phyloP scores from a whole-genome alignment of 2,329 filamentous ascomycete genomes.

The Penicillium sp. region DNA sequence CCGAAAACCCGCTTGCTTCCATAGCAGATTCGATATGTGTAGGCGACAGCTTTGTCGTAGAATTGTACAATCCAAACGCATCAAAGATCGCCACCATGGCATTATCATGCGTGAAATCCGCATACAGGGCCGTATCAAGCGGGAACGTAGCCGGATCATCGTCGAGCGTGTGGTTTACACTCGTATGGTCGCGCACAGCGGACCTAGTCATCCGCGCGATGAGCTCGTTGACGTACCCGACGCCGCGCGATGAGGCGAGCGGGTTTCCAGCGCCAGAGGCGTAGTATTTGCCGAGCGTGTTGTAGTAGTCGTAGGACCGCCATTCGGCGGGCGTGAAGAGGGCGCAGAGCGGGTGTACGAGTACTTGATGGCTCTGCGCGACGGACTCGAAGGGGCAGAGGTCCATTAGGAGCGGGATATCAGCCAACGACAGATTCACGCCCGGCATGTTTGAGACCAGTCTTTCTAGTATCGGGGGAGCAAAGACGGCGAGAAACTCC shows the following conservation, averaged over 20 bases:
- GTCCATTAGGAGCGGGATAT: constrained; percentile 76
- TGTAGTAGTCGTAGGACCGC: constrained; percentile 74
- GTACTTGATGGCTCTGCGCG: constrained; percentile 47
- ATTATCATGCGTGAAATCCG: constrained; percentile 91
- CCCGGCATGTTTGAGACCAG: constrained; percentile 67
- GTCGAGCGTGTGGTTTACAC: constrained; percentile 75
- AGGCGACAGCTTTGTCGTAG: constrained; percentile 53
- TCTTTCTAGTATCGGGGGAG: constrained; percentile 62
- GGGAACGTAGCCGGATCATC: constrained; percentile 66
- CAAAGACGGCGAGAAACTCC: constrained; percentile 61
- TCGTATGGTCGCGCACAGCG: constrained; percentile 66
- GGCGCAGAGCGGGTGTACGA: constrained; percentile 61
- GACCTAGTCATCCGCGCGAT: constrained; percentile 70
- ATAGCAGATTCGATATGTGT: constrained; percentile 46
- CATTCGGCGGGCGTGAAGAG: constrained; percentile 73
- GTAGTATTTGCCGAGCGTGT: constrained; percentile 80
- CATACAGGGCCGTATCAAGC: constrained; percentile 65
- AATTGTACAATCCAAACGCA: constrained; percentile 74
- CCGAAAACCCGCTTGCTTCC: constrained; percentile 64
- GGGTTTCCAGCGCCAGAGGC: constrained; percentile 72
- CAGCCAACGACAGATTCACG: constrained; percentile 58
- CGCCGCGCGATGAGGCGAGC: constrained; percentile 77
- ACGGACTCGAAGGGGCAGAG: constrained; percentile 82
- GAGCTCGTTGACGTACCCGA: constrained; percentile 84
- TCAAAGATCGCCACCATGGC: constrained; percentile 73